A percentile compares a stretch with the other conserved stretches of the same genome.
phyloP scores from a whole-genome alignment of 768 basidiomycete species.

The Serendipita sp. region DNA sequence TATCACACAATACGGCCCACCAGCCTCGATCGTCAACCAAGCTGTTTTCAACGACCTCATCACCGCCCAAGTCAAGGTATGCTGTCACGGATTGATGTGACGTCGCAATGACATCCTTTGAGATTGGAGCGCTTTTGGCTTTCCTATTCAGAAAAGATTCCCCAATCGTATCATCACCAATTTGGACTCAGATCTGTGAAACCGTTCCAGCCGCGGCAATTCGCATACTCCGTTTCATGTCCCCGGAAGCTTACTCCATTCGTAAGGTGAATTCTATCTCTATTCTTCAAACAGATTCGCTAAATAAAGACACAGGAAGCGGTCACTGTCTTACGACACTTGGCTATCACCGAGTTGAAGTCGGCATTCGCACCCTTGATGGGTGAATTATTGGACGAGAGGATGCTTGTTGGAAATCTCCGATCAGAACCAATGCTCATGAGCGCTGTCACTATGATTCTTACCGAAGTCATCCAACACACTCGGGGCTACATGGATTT shows the following conservation, averaged over 20 bases:
- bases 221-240: conserved; percentile 87
- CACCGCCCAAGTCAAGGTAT: conserved; percentile 79
- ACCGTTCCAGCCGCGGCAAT: conserved; percentile 64
- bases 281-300: not conserved
- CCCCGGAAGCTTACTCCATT: conserved; percentile 63
- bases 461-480: conserved; percentile 89
- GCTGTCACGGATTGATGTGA: conserved; percentile 11
- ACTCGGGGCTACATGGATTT: conserved; percentile 67
- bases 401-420: conserved; percentile 59
- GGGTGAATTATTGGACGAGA: conserved; percentile 82
- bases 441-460: conserved; percentile 35
- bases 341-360: conserved; percentile 64
- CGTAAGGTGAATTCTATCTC: conserved; percentile 42
- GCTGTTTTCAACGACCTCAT: conserved; percentile 69
- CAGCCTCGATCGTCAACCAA: conserved; percentile 56
- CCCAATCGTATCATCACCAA: conserved; percentile 49
- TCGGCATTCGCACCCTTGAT: conserved; percentile 66
- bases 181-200: conserved; percentile 58
- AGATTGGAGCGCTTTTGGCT: conserved; percentile 48
- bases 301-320: conserved; percentile 44
- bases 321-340: conserved; percentile 81
- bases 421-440: conserved; percentile 10
- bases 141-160: conserved; percentile 74
- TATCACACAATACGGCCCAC: conserved; percentile 69
- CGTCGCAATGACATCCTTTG: not conserved